Base-by-base conservation (phyloP, 768 basidiomycete genomes). In the Termitomyces sp. region DNA sequence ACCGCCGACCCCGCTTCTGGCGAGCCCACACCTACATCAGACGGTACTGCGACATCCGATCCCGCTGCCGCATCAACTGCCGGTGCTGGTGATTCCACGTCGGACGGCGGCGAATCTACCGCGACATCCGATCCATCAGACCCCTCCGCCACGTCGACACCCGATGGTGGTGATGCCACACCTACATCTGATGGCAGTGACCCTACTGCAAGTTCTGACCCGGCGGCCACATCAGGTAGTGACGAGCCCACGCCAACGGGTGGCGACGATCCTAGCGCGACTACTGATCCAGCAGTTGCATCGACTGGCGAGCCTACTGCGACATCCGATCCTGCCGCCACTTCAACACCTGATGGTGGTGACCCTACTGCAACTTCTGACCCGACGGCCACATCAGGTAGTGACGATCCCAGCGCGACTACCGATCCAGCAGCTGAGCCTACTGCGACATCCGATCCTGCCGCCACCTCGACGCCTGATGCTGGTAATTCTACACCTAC, bases 21-120 rank as follows among this genome's bases (percentile, higher is more conserved):
- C 18, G 32, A 52, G 49, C 15, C 50, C 33, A 46, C 46, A 40
- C 33, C 57, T 20, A 58, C 57, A 51, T 48, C 58, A 18, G 28
- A 22, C 4, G 42, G 39, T 16, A 44, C 60, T 16, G n/a, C 22
- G 11, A 40, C 54, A 7, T n/a, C 20, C 2, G 28, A 51, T 16
- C 32, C 51, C 6, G 20, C 45, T n/a, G 16, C 33, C 4, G 13
- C 20, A 3, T 28, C 28, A 18, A 44, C n/a, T 13, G 7, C 28
- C 1, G 35, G 16, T 15, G 18, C 18, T n/a, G 39, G 24, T 28
- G 22, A 16, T 32, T 12, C 44, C n/a, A 57, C 39, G n/a, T 32
- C 20, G 3, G 50, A 50, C 39, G 20, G 50, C 0, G 15, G 15
- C 22, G 50, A 42, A n/a, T 28, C 58, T 18, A 22, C 50, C 12